These are phyloP conservation scores for Vicia faba DNA, from an alignment of 306 rosid genomes.

Conservation along the genomic window DNA sequence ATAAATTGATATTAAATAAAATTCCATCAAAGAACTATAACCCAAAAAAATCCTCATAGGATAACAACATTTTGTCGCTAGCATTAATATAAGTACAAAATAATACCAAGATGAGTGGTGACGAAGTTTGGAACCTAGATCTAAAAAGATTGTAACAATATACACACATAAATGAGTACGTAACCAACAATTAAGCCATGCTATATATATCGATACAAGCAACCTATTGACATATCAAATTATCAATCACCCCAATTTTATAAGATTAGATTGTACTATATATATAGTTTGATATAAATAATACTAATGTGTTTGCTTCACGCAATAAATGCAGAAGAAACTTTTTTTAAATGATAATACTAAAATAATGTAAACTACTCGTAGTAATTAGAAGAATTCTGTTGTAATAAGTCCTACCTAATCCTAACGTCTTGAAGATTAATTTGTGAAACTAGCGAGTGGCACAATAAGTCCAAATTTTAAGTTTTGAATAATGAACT, in stretches of 20 bases:
- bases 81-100: constrained; percentile 6
- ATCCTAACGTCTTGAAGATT: constrained; percentile 6
- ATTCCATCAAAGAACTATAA: not conserved
- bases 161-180: constrained; percentile 7
- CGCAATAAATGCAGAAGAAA: constrained; percentile 30
- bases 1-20: not conserved
- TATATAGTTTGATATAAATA: constrained; percentile 12
- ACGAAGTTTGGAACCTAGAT: constrained; percentile 34
- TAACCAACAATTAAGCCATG: constrained; percentile 38
- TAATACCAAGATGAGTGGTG: constrained; percentile 17
- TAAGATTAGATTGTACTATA: constrained; percentile 13
- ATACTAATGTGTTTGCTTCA: constrained; percentile 27
- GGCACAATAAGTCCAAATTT: not conserved
- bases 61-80: constrained; percentile 29
- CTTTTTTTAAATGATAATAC: not conserved
- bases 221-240: constrained; percentile 30
- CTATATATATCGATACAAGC: constrained; percentile 28
- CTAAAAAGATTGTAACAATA: constrained; percentile 18
- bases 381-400: not conserved
- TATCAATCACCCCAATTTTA: constrained; percentile 16
- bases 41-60: not conserved
- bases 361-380: not conserved
- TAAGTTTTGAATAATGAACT: constrained; percentile 11
- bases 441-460: not conserved
- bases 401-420: not conserved